phyloP scores from a whole-genome alignment of 805 yeast genomes.

The Metschnikowia henanensis region DNA sequence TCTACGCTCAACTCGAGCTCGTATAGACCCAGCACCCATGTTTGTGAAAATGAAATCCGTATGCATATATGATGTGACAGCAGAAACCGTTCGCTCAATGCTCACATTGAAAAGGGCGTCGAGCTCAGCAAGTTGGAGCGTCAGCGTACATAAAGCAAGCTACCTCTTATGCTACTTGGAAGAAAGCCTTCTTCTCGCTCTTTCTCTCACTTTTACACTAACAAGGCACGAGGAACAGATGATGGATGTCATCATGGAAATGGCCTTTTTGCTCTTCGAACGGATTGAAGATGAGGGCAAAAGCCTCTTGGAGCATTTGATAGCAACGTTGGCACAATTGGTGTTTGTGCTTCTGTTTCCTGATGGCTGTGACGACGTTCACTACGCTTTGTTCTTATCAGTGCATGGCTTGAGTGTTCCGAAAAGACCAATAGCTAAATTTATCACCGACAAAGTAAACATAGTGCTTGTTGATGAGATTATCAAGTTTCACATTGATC shows the following conservation, averaged over 20 bases:
- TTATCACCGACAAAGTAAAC: not conserved
- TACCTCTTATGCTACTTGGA: slow-evolving; percentile 5
- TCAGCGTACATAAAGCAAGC: not conserved
- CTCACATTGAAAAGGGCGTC: slow-evolving; percentile 1
- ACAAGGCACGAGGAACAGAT: not conserved
- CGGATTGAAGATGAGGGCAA: not conserved
- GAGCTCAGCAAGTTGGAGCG: slow-evolving; percentile 4
- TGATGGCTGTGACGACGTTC: slow-evolving; percentile 3
- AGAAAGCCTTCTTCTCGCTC: slow-evolving; percentile 8
- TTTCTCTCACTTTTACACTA: not conserved
- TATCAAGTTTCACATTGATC: slow-evolving; percentile 12
- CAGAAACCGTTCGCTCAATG: slow-evolving; percentile 5
- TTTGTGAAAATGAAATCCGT: slow-evolving; percentile 9
- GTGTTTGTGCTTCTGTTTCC: slow-evolving; percentile 13
- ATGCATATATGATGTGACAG: slow-evolving; percentile 5
- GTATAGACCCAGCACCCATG: slow-evolving; percentile 3
- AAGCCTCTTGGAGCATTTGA: slow-evolving; percentile 8
- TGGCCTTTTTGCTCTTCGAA: slow-evolving; percentile 6
- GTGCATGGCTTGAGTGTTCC: slow-evolving; percentile 5
- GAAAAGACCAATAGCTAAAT: slow-evolving; percentile 1
- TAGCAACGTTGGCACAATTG: slow-evolving; percentile 14
- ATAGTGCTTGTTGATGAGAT: slow-evolving; percentile 9
- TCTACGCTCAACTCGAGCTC: slow-evolving; percentile 4
- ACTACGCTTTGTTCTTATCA: slow-evolving; percentile 8
- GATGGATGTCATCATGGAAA: slow-evolving; percentile 2